Evolutionary conservation across 345 rosid genomes (phyloP).

Genomic region (Corymbia maculata): DNA sequence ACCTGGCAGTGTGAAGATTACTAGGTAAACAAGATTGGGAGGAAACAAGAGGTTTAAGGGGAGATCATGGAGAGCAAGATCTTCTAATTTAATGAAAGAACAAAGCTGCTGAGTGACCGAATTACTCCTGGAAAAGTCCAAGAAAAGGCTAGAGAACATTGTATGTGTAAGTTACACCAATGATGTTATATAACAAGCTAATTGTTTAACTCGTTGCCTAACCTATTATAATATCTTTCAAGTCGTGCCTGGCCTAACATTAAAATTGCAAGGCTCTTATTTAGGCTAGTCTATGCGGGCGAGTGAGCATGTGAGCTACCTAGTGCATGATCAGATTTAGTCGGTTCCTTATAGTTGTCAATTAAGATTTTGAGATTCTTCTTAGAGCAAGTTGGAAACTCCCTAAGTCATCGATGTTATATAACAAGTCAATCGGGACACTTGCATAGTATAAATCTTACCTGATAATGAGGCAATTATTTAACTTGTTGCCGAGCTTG

Average conservation of each 20-base stretch:
- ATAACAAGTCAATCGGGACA: background rate
- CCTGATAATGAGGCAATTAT: background rate
- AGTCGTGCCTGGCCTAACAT: background rate
- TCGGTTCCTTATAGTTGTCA: background rate
- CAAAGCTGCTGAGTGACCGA: background rate
- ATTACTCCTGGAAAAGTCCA: background rate
- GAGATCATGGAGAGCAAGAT: background rate
- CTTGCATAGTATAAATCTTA: background rate
- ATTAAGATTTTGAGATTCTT: background rate
- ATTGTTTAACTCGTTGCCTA: background rate
- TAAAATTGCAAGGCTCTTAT: background rate
- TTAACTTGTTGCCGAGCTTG: background rate
- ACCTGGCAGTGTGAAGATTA: background rate
- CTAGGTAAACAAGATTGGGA: background rate
- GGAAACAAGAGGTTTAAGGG: background rate
- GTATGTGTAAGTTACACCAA: background rate
- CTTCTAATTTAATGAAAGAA: background rate
- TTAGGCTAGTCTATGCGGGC: background rate
- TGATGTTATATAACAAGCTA: background rate
- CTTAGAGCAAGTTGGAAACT: background rate
- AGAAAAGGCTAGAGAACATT: background rate
- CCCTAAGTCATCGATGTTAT: background rate
- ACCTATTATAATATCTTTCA: background rate
- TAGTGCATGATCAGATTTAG: background rate
- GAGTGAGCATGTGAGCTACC: background rate